These are phyloP conservation scores for Lentinus brumalis DNA, from an alignment of 768 basidiomycete genomes.

Conservation along the genomic window DNA sequence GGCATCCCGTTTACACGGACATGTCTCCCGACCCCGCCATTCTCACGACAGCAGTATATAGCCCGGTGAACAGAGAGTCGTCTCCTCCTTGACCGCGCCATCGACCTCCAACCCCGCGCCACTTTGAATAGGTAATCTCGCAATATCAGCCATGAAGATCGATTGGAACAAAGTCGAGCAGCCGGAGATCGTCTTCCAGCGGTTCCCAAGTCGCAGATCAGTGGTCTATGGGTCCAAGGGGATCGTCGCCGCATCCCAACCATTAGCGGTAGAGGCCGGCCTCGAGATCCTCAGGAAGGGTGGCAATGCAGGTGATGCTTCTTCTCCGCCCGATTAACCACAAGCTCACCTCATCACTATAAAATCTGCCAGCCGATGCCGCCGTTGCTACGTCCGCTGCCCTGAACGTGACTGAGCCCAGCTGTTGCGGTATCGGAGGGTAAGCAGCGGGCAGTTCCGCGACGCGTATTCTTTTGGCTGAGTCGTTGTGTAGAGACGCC, in stretches of 20 bases:
- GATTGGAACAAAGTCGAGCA: slow-evolving; percentile 67
- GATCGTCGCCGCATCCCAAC: slow-evolving; percentile 86
- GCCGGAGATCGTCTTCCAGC: slow-evolving; percentile 64
- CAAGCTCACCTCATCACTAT: neutral
- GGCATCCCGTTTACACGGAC: neutral
- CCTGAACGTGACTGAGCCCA: slow-evolving; percentile 88
- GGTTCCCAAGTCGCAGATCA: slow-evolving; percentile 83
- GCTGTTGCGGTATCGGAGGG: slow-evolving; percentile 93
- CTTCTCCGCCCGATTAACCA: slow-evolving; percentile 6
- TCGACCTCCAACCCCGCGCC: neutral
- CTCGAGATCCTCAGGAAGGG: slow-evolving; percentile 90
- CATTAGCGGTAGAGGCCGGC: slow-evolving; percentile 88
- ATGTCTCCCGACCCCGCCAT: neutral
- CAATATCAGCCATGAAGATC: slow-evolving; percentile 31
- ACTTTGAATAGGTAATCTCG: no score
- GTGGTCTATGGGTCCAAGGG: slow-evolving; percentile 63
- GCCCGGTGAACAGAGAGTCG: no score
- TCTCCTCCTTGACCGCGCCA: neutral
- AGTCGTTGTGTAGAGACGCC: slow-evolving; percentile 59
- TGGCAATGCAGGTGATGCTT: slow-evolving; percentile 84
- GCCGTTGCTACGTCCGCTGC: slow-evolving; percentile 94
- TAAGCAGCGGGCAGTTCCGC: slow-evolving; percentile 32
- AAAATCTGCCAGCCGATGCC: slow-evolving; percentile 66
- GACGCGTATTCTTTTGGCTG: neutral
- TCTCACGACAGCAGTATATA: slow-evolving; percentile 15